Evolutionary conservation across 345 rosid species (phyloP).

Genomic region (Aquilaria yunnanensis): DNA sequence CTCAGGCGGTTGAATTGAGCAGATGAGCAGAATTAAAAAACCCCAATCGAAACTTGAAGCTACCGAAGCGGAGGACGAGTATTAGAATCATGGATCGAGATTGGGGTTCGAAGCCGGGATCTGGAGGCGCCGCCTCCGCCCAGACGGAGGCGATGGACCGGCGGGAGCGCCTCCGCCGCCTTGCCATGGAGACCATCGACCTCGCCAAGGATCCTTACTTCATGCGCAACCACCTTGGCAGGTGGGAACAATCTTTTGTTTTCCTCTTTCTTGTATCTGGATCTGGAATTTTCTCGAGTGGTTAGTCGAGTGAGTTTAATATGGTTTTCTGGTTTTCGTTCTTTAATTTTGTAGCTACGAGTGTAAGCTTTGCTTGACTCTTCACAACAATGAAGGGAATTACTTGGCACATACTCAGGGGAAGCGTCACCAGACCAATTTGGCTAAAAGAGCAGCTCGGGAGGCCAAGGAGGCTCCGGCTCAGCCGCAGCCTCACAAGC

Average conservation of each 20-base stretch:
- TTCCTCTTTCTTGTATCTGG: background rate
- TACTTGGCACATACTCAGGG: slow-evolving; percentile 97
- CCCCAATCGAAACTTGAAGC: slow-evolving; percentile 3
- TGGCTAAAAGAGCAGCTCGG: slow-evolving; percentile 95
- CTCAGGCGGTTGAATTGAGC: too few relatives aligned
- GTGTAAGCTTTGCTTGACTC: slow-evolving; percentile 94
- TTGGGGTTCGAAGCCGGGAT: slow-evolving; percentile 98
- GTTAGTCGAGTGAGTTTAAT: background rate
- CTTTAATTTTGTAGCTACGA: slow-evolving; percentile 55
- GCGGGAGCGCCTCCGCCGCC: slow-evolving; percentile 96
- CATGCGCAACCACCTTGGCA: slow-evolving; percentile 99
- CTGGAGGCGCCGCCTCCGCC: slow-evolving; percentile 97
- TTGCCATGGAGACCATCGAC: slow-evolving; percentile 94
- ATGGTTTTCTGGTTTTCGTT: slow-evolving; percentile 11
- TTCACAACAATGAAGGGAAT: slow-evolving; percentile 99
- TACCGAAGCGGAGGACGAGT: slow-evolving; percentile 4
- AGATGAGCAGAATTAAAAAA: background rate
- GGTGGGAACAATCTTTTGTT: slow-evolving; percentile 28
- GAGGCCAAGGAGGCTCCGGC: slow-evolving; percentile 92
- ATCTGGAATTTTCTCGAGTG: background rate
- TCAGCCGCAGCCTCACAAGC: slow-evolving; percentile 92
- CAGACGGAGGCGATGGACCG: slow-evolving; percentile 97
- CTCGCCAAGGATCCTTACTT: slow-evolving; percentile 97
- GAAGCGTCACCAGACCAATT: slow-evolving; percentile 94
- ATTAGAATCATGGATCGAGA: slow-evolving; percentile 69